These are phyloP conservation scores for Berberis thunbergii DNA, from an alignment of 164 flowering plant species.

Conservation along the genomic window DNA sequence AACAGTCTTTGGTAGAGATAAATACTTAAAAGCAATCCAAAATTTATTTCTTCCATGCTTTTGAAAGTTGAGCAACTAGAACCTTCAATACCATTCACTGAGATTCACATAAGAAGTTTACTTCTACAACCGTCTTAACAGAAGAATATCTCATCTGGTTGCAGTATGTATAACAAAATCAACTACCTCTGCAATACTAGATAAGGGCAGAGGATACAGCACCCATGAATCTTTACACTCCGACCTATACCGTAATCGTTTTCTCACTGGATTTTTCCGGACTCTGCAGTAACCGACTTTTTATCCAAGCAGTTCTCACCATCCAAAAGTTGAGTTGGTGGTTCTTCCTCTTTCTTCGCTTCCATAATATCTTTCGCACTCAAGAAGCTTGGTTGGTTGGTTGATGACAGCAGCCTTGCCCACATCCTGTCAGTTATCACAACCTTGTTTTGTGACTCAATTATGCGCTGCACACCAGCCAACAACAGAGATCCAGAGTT, in stretches of 20 bases:
- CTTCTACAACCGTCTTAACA: neutral
- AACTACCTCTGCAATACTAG: too few species aligned
- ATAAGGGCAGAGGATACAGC: too few species aligned
- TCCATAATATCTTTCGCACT: conserved; percentile 31
- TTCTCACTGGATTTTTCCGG: conserved; percentile 1
- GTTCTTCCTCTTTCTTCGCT: conserved; percentile 22
- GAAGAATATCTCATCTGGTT: too few species aligned
- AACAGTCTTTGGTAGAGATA: too few species aligned
- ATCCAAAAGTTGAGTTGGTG: conserved; percentile 11
- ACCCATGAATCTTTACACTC: too few species aligned
- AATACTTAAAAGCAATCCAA: too few species aligned
- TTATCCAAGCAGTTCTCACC: conserved; percentile 6
- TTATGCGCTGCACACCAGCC: conserved; percentile 51
- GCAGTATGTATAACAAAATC: too few species aligned
- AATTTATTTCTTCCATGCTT: too few species aligned
- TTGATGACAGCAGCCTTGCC: conserved; percentile 90
- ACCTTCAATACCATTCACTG: neutral
- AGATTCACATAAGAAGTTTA: neutral
- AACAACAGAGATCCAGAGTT: neutral
- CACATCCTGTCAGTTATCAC: conserved; percentile 94
- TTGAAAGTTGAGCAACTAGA: too few species aligned
- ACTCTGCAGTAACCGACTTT: neutral
- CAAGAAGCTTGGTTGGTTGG: conserved; percentile 84
- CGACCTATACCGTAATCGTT: neutral
- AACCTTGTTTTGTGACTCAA: conserved; percentile 58